Base-by-base conservation (phyloP, 2,329 filamentous ascomycete genomes). In the Neofusicoccum parvum region DNA sequence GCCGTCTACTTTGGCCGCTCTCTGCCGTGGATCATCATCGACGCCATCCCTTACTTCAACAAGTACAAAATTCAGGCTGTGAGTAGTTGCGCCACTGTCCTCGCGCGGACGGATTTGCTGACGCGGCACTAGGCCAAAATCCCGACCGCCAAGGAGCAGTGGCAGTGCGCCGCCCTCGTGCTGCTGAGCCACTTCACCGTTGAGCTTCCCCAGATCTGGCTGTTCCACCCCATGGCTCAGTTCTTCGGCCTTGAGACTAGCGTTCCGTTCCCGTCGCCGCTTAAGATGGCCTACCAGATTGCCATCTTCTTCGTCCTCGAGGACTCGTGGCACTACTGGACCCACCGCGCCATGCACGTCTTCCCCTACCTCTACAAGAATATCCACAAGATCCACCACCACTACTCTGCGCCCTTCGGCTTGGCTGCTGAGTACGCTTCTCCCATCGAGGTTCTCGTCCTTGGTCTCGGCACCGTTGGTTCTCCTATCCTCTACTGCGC, bases 331-430 rank as follows among this genome's bases (percentile, higher is more conserved):
- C 95, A 99, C 81, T 99, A 99, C 86, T 98, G 94, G 89, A 88
- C 88, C 71, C 95, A 99, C 82, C 92, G 95, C 72, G 87, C 87
- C 49, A 88, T 99, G 81, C 95, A 99, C 85, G 96, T 92, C 83
- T 94, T 92, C 23, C 92, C 93, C 45, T 39, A 9, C 41, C 88
- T 99, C 5, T 99, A 99, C 88, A 96, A 93, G 84, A 87, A 89
- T 75, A 92, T 99, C 74, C 95, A 99, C 87, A 99, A 99, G 85
- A 94, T 99, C 72, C 95, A 99, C 83, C 95, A 99, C 84, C 94
- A 95, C 75, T 99, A 99, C 84, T 97, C 93, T 43, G 95, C 95
- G 12, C 95, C 95, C 17, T 99, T 99, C 76, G 95, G 95, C 71
- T 85, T 99, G 62, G 94, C 95, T 20, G 94, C 95, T 65, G 95